Evolutionary conservation across 345 rosid species (phyloP), one percentile per base, ranked within the genome.

Genomic region (Eucalyptus melliodora): DNA sequence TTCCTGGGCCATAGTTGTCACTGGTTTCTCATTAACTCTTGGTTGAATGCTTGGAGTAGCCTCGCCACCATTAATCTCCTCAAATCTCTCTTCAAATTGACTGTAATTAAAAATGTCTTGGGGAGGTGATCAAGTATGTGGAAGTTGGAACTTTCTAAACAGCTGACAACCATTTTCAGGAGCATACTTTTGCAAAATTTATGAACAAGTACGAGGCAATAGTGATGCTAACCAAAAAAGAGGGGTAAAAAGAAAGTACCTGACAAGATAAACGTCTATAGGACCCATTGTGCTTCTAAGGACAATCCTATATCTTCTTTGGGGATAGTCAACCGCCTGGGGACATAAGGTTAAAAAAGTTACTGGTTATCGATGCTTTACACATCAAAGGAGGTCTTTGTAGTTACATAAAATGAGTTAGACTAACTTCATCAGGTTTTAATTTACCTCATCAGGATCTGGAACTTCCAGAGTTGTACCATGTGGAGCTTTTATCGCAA

Each of bases 391-490:
- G 44, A 86, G 31, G 69, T 53, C n/a, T 87, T 80, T 47, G 31
- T 42, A 87, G 56, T 31, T 88, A 12, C 17, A 86, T 86, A 49
- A 53, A 6, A 30, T 6, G n/a, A 86, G 37, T 37, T 87, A 40
- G 50, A 60, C 44, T 5, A 87, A 56, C 55, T 89, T 90, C 65
- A 34, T 90, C 88, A 80, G 89, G 77, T 82, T 51, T 77, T 88
- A 37, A 81, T 89, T 91, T 94, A 98, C 99, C 98, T 98, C 99
- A 92, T 97, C 99, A 86, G 99, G 99, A 94, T 96, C 99, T 59
- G 99, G 99, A 90, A 98, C 99, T 93, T 98, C 99, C 53, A 98
- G 94, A 89, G 98, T 98, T 88, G 99, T 98, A 86, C 98, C 99
- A 91, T 98, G 99, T n/a, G 99, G 99, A 92, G 99, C 99, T 92